Evolutionary conservation across 2,329 filamentous ascomycete species (phyloP).

Genomic region (Rhynchosporium agropyri): DNA sequence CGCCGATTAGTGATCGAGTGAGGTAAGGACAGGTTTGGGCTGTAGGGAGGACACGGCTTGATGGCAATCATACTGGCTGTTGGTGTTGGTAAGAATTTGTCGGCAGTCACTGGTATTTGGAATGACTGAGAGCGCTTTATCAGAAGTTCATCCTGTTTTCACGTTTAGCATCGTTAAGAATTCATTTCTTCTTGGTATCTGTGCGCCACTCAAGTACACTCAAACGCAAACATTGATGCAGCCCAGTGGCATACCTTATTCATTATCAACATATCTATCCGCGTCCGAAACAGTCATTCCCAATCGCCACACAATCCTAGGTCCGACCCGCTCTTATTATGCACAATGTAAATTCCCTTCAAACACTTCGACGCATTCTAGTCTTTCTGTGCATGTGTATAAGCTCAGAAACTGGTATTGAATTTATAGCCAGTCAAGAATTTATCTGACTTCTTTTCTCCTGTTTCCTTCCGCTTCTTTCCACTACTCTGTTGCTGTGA

Average conservation of each 20-base stretch:
- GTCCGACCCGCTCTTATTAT: constrained; percentile 10
- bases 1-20: constrained; percentile 23
- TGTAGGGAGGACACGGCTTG: no score
- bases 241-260: background rate
- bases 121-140: background rate
- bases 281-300: background rate
- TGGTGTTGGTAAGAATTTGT: no score
- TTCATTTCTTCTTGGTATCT: constrained; percentile 17
- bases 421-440: constrained; percentile 27
- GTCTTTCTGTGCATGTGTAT: background rate
- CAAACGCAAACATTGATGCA: background rate
- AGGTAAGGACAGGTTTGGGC: constrained; percentile 1
- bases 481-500: constrained; percentile 15
- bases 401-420: constrained; percentile 7
- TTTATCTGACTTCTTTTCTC: constrained; percentile 26
- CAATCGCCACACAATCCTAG: background rate
- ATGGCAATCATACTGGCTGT: no score
- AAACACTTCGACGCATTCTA: background rate
- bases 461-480: constrained; percentile 16
- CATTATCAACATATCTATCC: background rate
- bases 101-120: background rate
- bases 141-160: background rate
- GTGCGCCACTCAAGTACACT: background rate
- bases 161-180: background rate
- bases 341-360: background rate